Evolutionary conservation across 1,139 yeast genomes (phyloP).

Genomic region (Pichia sp.): DNA sequence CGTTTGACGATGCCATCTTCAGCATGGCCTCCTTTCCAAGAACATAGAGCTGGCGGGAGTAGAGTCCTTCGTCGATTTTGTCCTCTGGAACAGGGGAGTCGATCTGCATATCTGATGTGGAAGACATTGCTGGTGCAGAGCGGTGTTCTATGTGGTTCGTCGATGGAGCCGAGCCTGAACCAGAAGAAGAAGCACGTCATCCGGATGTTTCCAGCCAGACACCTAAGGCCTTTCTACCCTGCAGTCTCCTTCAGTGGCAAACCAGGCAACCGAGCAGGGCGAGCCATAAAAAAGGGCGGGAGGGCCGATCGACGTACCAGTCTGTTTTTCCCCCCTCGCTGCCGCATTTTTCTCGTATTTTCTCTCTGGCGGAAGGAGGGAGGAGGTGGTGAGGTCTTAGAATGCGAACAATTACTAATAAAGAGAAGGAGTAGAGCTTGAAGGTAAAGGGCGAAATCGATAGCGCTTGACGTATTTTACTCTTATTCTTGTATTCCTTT

Average conservation of each 20-base stretch:
- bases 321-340: too few species aligned
- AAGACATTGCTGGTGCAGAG: neutral
- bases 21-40: constrained; percentile 97
- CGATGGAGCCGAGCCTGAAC: neutral
- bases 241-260: neutral
- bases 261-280: neutral
- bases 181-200: neutral
- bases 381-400: neutral
- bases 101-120: constrained; percentile 43
- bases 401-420: neutral
- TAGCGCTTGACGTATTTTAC: too few species aligned
- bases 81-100: constrained; percentile 43
- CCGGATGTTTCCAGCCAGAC: neutral
- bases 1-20: constrained; percentile 90
- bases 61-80: constrained; percentile 82
- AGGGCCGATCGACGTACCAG: too few species aligned
- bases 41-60: constrained; percentile 93
- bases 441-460: too few species aligned
- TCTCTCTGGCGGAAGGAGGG: neutral
- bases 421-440: neutral
- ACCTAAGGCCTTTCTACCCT: neutral
- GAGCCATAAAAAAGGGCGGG: too few species aligned
- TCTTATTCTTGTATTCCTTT: too few species aligned
- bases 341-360: neutral
- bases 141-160: neutral